Base-by-base conservation (phyloP, 176 grass and related monocot genomes). In the Aegilops speltoides region DNA sequence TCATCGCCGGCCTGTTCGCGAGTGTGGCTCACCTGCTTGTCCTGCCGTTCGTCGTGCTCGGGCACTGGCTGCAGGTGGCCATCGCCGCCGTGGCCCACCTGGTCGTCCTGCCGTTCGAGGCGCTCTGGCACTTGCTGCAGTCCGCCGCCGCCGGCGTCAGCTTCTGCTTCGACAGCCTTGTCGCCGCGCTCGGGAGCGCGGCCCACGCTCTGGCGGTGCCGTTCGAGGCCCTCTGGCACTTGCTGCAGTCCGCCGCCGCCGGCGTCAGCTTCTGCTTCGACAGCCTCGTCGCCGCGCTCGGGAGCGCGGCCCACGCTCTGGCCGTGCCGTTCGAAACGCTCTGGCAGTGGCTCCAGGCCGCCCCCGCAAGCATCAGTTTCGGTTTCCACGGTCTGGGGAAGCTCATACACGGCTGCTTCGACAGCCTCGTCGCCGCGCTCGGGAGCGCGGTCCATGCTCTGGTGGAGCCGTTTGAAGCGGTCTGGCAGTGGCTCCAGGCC, bases 1-100 rank as follows among this genome's bases (percentile, higher is more conserved):
- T 85, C 60, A 23, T 89, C 66, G 79, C 11, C 4, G 64, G 64
- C 19, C 19, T 82, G 11, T 31, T 82, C 14, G n/a, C 34, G 36
- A 12, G 37, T 5, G n/a, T 8, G 14, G n/a, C 26, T 41, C 60
- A 80, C 61, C 78, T 80, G 59, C 78, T 80, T 0, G 5, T 80
- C 24, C 37, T 80, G 36, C 78, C 61, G 38, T 80, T 66, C 61
- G 14, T 43, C 25, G 38, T 43, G 24, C 61, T 66, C 61, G 64
- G 78, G 61, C 24, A 4, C 24, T 26, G 24, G 60, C 23, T 81
- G 10, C 62, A 67, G 79, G 20, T 17, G 5, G 59, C n/a, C 37
- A 41, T 7, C 25, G 63, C 40, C 59, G 60, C 37, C 38, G 15
- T 65, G 8, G 14, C 40, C 25, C 61, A 81, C 62, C 41, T 81